A percentile compares a stretch with the other conserved stretches of the same genome.
These are phyloP conservation scores for Lentinula novae-zelandiae DNA, from an alignment of 1,284 basidiomycete genomes.

Conservation along the genomic window DNA sequence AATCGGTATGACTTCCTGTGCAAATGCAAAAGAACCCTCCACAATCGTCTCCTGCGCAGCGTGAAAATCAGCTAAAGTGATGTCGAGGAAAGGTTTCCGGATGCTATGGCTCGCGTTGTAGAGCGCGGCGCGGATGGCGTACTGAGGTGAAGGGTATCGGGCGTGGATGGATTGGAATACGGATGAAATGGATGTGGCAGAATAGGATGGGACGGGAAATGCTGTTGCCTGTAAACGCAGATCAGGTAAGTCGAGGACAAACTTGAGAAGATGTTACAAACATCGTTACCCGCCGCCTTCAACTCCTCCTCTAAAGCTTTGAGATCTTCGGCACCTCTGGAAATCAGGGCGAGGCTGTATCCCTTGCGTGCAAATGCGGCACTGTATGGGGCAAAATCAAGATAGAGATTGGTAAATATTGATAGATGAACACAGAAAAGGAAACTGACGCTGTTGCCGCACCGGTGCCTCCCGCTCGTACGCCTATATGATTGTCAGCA, in stretches of 20 bases:
- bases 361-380: slow-evolving; percentile 61
- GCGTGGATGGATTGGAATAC: slow-evolving; percentile 53
- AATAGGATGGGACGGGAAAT: slow-evolving; percentile 60
- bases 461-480: slow-evolving; percentile 58
- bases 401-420: neutral
- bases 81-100: slow-evolving; percentile 67
- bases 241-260: slow-evolving; percentile 7
- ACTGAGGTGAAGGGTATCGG: slow-evolving; percentile 45
- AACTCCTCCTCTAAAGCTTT: slow-evolving; percentile 53
- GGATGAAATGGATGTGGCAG: slow-evolving; percentile 43
- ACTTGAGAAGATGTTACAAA: slow-evolving; percentile 20
- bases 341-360: slow-evolving; percentile 67
- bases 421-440: slow-evolving; percentile 13
- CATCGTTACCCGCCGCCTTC: slow-evolving; percentile 54
- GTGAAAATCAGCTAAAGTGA: slow-evolving; percentile 57
- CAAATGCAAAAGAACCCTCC: slow-evolving; percentile 63
- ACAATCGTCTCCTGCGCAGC: slow-evolving; percentile 52
- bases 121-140: slow-evolving; percentile 57
- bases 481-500: slow-evolving; percentile 28
- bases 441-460: slow-evolving; percentile 56
- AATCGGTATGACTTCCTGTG: slow-evolving; percentile 55
- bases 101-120: slow-evolving; percentile 60
- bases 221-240: slow-evolving; percentile 38
- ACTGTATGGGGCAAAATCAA: slow-evolving; percentile 28
- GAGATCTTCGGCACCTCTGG: slow-evolving; percentile 52